Percentiles rank a stretch among this genome's conserved stretches.
phyloP scores from a whole-genome alignment of 208 protist genomes.

The Leptomonas seymouri region DNA sequence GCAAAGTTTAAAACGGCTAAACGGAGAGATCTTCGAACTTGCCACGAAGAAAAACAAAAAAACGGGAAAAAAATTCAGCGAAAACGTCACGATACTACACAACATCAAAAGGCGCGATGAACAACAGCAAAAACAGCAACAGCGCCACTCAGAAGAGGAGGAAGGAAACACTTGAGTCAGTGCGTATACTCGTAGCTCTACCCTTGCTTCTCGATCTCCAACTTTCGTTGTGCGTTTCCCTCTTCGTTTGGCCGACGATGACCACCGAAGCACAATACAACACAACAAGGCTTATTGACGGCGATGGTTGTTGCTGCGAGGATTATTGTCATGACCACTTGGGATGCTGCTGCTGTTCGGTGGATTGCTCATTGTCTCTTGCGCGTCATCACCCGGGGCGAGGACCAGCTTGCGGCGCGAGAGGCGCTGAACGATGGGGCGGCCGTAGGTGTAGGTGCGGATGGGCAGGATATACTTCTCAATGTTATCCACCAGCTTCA shows the following conservation, averaged over 20 bases:
- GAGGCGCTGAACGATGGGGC: slow-evolving; percentile 96
- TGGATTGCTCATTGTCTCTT: slow-evolving; percentile 13
- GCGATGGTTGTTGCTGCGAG: slow-evolving; percentile 17
- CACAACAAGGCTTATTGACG: not conserved
- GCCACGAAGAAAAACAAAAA: not conserved
- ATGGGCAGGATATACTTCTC: slow-evolving; percentile 90
- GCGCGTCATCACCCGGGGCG: slow-evolving; percentile 49
- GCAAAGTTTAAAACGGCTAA: not conserved
- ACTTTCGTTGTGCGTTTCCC: not conserved
- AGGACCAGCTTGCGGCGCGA: slow-evolving; percentile 79
- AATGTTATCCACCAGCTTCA: slow-evolving; percentile 84
- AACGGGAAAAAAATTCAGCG: too few species aligned
- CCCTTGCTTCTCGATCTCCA: not conserved
- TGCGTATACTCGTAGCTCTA: not conserved
- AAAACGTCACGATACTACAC: not conserved
- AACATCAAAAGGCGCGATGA: not conserved
- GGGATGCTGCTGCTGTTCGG: slow-evolving; percentile 10
- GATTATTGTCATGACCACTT: slow-evolving; percentile 7
- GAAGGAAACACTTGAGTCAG: too few species aligned
- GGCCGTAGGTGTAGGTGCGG: slow-evolving; percentile 95
- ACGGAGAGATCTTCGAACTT: not conserved
- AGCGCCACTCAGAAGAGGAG: too few species aligned
- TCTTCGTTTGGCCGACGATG: not conserved
- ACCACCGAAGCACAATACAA: not conserved
- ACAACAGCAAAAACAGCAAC: slow-evolving; percentile 2